Percentiles rank a stretch among this genome's conserved stretches.
Conservation (phyloP, 1,139 yeast species). For the Suhomyces maxii region DNA sequence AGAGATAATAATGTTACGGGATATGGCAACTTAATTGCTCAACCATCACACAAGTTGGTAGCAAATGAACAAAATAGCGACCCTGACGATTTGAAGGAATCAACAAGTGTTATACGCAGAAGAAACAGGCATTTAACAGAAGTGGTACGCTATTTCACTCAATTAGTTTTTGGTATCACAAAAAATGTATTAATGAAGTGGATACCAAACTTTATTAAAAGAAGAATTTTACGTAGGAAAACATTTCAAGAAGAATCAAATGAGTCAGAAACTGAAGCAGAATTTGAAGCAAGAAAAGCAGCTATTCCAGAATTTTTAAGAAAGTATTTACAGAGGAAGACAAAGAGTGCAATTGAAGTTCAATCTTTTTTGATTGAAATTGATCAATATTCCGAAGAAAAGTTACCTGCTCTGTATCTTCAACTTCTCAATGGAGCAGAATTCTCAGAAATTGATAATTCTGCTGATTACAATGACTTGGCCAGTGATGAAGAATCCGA, state of each 20-base stretch:
- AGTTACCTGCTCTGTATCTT: conserved; percentile 22
- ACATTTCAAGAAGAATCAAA: neutral
- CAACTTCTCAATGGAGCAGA: conserved; percentile 27
- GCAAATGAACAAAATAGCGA: conserved; percentile 7
- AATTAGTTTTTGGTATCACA: conserved; percentile 26
- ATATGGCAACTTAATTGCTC: conserved; percentile 33
- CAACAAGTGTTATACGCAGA: conserved; percentile 24
- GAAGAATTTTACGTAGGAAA: conserved; percentile 1
- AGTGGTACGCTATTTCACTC: conserved; percentile 22
- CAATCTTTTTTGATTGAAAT: conserved; percentile 5
- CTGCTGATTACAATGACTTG: conserved; percentile 38
- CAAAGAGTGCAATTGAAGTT: neutral
- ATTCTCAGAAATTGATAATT: conserved; percentile 48
- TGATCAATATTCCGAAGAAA: conserved; percentile 27
- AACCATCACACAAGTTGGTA: conserved; percentile 31
- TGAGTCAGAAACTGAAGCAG: conserved; percentile 21
- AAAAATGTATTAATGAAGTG: conserved; percentile 11
- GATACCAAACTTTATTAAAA: conserved; percentile 6
- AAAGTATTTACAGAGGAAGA: conserved; percentile 16
- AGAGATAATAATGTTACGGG: conserved; percentile 25
- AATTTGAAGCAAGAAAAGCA: conserved; percentile 22
- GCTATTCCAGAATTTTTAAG: conserved; percentile 29
- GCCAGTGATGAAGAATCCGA: conserved; percentile 22
- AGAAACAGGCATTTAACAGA: conserved; percentile 21
- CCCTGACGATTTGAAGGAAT: conserved; percentile 9